Evolutionary conservation across 1,284 basidiomycete species (phyloP).

Genomic region (Heterobasidion annosum): DNA sequence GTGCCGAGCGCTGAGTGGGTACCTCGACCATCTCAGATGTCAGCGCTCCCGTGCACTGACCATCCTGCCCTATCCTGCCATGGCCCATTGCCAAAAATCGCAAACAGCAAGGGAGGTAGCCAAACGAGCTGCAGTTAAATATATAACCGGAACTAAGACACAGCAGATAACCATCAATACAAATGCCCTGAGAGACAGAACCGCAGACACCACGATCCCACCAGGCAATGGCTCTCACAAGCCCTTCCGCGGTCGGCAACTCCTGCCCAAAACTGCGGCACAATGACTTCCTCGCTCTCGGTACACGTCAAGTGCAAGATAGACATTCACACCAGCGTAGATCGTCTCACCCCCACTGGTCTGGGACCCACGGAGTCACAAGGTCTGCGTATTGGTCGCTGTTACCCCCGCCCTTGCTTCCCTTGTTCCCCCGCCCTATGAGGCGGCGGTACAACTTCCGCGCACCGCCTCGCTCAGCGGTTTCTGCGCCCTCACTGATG

Average conservation of each 20-base stretch:
- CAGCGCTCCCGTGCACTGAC: no score
- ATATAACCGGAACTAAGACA: neutral
- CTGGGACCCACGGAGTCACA: constrained; percentile 59
- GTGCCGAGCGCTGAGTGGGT: no score
- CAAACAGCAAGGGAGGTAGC: neutral
- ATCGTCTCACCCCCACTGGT: constrained; percentile 9
- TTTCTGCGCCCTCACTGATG: constrained; percentile 22
- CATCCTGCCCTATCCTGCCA: no score
- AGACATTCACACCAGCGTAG: neutral
- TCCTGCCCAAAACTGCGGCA: neutral
- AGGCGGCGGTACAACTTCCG: constrained; percentile 53
- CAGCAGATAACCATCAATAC: neutral
- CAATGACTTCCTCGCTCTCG: neutral
- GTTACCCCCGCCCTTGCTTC: constrained; percentile 25
- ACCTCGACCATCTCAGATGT: no score
- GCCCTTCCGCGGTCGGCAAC: neutral
- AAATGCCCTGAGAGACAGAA: neutral
- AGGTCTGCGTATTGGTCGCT: constrained; percentile 73
- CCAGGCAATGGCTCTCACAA: neutral
- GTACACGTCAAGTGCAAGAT: no score
- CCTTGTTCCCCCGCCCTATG: constrained; percentile 29
- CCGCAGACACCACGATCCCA: neutral
- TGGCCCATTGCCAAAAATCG: neutral
- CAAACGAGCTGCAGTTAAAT: neutral
- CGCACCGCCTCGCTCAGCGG: constrained; percentile 30